Evolutionary conservation across 177 flowering plant species (phyloP).

Genomic region (Vitis hybrid): DNA sequence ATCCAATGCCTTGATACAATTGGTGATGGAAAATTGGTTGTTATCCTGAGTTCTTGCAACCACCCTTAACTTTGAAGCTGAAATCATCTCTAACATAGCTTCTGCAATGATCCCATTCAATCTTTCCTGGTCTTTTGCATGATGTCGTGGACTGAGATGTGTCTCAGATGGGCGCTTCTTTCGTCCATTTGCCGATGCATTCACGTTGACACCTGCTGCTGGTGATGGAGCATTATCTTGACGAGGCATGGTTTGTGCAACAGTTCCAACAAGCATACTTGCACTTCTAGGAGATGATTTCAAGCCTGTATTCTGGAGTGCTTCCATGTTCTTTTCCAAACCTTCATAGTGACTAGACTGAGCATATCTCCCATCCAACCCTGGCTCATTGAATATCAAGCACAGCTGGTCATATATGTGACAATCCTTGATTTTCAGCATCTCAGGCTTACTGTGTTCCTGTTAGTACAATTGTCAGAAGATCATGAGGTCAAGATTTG

Average conservation of each 20-base stretch:
- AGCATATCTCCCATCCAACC: slow-evolving; percentile 6
- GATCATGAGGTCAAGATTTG: background rate
- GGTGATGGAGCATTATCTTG: slow-evolving; percentile 2
- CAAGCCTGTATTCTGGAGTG: background rate
- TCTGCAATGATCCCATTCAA: slow-evolving; percentile 3
- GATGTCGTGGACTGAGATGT: background rate
- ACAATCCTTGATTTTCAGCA: slow-evolving; percentile 9
- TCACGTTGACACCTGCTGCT: background rate
- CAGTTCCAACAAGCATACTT: background rate
- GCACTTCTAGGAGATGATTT: background rate
- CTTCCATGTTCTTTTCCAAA: slow-evolving; percentile 1
- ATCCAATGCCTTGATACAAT: slow-evolving; percentile 1
- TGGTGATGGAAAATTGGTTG: slow-evolving; percentile 11
- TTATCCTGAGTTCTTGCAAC: background rate
- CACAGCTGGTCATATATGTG: slow-evolving; percentile 16
- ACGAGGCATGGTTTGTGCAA: background rate
- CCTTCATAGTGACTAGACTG: slow-evolving; percentile 4
- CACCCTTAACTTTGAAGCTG: slow-evolving; percentile 3
- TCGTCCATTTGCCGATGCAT: background rate
- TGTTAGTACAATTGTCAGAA: background rate
- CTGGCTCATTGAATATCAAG: slow-evolving; percentile 9
- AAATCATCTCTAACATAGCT: slow-evolving; percentile 7
- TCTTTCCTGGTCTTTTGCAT: background rate
- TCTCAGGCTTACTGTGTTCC: slow-evolving; percentile 7
- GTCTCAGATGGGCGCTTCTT: background rate